Conservation (phyloP, 2,329 filamentous ascomycete species). For the Aspergillus piperis region DNA sequence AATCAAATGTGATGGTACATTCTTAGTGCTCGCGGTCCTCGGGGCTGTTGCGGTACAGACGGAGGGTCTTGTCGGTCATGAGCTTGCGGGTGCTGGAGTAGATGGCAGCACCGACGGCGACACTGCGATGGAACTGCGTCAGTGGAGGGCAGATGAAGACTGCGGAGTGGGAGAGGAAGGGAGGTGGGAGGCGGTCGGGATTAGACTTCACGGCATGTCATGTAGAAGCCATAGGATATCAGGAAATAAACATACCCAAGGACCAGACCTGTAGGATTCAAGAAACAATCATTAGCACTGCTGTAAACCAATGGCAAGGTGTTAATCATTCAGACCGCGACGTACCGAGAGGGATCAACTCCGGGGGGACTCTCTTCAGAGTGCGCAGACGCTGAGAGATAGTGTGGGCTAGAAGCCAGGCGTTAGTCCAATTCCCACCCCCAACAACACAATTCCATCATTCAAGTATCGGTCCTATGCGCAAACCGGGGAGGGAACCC, state of each 20-base stretch:
- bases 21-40: constrained; percentile 42
- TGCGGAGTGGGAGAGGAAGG: constrained; percentile 21
- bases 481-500: constrained; percentile 9
- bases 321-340: constrained; percentile 21
- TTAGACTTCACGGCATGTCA: constrained; percentile 11
- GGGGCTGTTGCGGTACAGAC: constrained; percentile 71
- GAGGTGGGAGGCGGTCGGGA: constrained; percentile 1
- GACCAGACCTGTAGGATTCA: constrained; percentile 68
- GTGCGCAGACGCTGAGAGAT: constrained; percentile 92
- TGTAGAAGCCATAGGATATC: constrained; percentile 9
- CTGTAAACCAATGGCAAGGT: constrained; percentile 7
- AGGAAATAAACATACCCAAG: constrained; percentile 65
- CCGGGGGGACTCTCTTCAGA: constrained; percentile 85
- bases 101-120: constrained; percentile 72
- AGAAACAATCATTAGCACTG: constrained; percentile 23
- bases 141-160: constrained; percentile 16
- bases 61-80: constrained; percentile 85
- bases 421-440: constrained; percentile 25
- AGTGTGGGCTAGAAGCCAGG: constrained; percentile 72
- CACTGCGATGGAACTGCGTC: constrained; percentile 42
- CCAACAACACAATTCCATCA: neutral
- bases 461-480: constrained; percentile 13
- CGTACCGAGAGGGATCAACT: constrained; percentile 92
- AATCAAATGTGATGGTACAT: constrained; percentile 38
- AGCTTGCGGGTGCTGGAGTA: constrained; percentile 87